These are phyloP conservation scores for Cladobotryum protrusum DNA, from an alignment of 2,329 filamentous ascomycete genomes.

Conservation along the genomic window DNA sequence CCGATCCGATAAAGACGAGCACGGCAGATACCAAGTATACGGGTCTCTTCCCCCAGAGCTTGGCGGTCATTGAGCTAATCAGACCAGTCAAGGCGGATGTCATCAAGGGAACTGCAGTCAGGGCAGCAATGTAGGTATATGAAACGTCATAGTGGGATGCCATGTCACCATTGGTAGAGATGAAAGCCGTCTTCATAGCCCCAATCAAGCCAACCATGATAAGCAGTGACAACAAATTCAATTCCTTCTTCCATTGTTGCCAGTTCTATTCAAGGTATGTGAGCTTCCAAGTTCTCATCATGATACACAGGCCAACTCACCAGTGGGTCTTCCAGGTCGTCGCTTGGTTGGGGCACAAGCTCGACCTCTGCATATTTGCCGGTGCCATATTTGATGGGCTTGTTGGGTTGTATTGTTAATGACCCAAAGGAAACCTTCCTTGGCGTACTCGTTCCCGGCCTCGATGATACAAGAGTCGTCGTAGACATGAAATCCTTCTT, in stretches of 20 bases:
- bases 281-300: not conserved
- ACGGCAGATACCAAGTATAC: slow-evolving; percentile 44
- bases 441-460: slow-evolving; percentile 1
- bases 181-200: slow-evolving; percentile 49
- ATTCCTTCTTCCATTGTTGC: slow-evolving; percentile 47
- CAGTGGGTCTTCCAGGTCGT: slow-evolving; percentile 48
- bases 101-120: slow-evolving; percentile 49
- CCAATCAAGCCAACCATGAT: slow-evolving; percentile 40
- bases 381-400: slow-evolving; percentile 41
- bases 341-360: slow-evolving; percentile 49
- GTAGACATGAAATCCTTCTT: not conserved
- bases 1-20: slow-evolving; percentile 41
- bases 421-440: slow-evolving; percentile 13
- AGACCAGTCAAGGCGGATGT: slow-evolving; percentile 42
- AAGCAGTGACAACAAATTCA: slow-evolving; percentile 41
- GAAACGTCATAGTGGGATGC: slow-evolving; percentile 37
- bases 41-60: slow-evolving; percentile 46
- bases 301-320: slow-evolving; percentile 30
- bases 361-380: slow-evolving; percentile 39
- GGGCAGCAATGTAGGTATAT: slow-evolving; percentile 41
- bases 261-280: slow-evolving; percentile 40
- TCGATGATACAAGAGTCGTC: not conserved
- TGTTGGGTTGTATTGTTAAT: slow-evolving; percentile 14
- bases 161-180: slow-evolving; percentile 42
- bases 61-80: slow-evolving; percentile 35